Base-by-base conservation (phyloP, 306 rosid species). In the Castanea crenata region DNA sequence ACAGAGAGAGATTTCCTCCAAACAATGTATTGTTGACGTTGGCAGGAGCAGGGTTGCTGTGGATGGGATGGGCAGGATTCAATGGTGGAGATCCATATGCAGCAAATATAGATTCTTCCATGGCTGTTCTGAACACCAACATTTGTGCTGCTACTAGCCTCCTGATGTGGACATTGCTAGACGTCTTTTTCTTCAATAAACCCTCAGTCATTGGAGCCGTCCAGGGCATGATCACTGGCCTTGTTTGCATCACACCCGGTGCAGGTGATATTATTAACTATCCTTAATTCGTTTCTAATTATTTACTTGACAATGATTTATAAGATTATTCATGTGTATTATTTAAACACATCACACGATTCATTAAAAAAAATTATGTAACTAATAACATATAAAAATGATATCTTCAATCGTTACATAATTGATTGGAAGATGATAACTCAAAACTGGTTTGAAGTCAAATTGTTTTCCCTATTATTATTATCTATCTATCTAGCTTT, bases 61-160 rank as follows among this genome's bases (percentile, higher is more conserved):
- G 96, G 96, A 9, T 91, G 76, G 96, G 96, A 67, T 91, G 96
- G 96, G 92, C 96, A 0, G 96, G 96, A 13, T 91, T 91, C 88
- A 91, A 91, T 46, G 95, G 95, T n/a, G 95, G 95, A 74, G 92
- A 86, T 78, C 95, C 95, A 0, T 91, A 91, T 72, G 15, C 95
- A 0, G 95, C 95, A 16, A 91, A 91, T 85, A 86, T 31, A 0
- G 91, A 87, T 86, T 87, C 95, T 0, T 91, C 95, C 4, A 85
- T 91, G 80, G 95, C 95, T 8, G 92, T 91, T 56, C 84, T 91
- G 0, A 91, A 91, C 90, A 91, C 95, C 46, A 89, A 91, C 84
- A 38, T 91, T 21, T 89, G 95, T 55, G 95, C 95, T 1, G 92
- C 95, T 54, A 91, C 95, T 1, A 91, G 95, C 80, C 88, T 91